These are phyloP conservation scores for Trichosporon asahii DNA, from an alignment of 1,284 basidiomycete genomes.

Conservation along the genomic window DNA sequence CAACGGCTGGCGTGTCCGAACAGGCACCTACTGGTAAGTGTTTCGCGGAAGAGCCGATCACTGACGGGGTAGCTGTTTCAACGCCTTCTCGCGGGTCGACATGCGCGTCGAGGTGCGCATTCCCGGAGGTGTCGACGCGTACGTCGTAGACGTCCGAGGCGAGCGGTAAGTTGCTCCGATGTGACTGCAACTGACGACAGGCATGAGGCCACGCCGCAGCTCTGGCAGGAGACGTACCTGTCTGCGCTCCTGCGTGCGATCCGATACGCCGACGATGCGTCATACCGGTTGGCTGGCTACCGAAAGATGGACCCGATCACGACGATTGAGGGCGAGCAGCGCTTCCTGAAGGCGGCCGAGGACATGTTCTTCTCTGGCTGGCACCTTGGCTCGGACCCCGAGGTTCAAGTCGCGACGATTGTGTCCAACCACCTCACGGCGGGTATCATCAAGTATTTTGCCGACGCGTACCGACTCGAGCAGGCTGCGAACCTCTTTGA, in stretches of 20 bases:
- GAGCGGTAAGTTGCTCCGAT: constrained; percentile 65
- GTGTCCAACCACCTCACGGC: constrained; percentile 95
- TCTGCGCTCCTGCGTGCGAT: constrained; percentile 88
- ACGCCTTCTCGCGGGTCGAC: constrained; percentile 96
- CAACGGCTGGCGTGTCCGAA: constrained; percentile 83
- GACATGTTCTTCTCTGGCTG: constrained; percentile 88
- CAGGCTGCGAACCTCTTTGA: constrained; percentile 93
- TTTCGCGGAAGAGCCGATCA: background rate
- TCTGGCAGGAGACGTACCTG: constrained; percentile 97
- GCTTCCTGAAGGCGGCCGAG: constrained; percentile 89
- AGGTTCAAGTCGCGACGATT: constrained; percentile 97
- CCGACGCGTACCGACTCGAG: constrained; percentile 81
- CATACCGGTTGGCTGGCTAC: constrained; percentile 86
- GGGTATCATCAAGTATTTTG: constrained; percentile 95
- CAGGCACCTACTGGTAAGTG: constrained; percentile 87
- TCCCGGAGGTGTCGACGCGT: constrained; percentile 92
- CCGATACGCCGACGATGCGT: constrained; percentile 91
- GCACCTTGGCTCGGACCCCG: constrained; percentile 97
- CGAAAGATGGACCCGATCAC: constrained; percentile 94
- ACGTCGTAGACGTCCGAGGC: constrained; percentile 88
- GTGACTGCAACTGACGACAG: constrained; percentile 50
- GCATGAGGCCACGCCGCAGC: constrained; percentile 83
- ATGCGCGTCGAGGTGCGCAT: constrained; percentile 97
- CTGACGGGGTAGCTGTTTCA: constrained; percentile 70
- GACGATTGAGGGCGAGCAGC: constrained; percentile 77